Evolutionary conservation across 2,329 filamentous ascomycete species (phyloP), one percentile per base, ranked within the genome.

Genomic region (Hymenoscyphus repandus): DNA sequence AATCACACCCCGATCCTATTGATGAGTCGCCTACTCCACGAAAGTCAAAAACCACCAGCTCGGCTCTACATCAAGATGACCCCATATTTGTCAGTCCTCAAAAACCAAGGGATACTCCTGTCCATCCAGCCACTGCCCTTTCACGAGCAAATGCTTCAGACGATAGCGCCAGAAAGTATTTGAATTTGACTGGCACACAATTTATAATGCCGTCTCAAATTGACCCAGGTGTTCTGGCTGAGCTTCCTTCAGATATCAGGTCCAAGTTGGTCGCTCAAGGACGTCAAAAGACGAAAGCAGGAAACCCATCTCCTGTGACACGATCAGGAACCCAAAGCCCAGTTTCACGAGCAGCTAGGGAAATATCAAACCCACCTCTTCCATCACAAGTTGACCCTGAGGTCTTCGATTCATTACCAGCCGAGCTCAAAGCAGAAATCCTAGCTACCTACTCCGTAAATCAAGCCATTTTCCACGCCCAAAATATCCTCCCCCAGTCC

Each of bases 141-240:
- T 69, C 74, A 2, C 74, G 70, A 57, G 73, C 76, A 1, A 74
- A 71, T 50, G 64, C 58, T 45, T 70, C 75, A 36, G 71, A 67
- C 50, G 52, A 71, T 57, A 72, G 80, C 68, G 72, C 86, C 18
- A 85, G 78, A 55, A 80, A 78, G 6, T 84, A 84, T 1, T 72
- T 96, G 18, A 95, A 96, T 62, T 79, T 89, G 2, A 75, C 82
- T 2, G 90, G 92, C 1, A 96, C 92, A 0, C 93, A 99, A 62
- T 99, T 99, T 62, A 81, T 97, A 42, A 75, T 99, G 59, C 93
- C 93, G 0, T 80, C 80, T 1, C 88, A 96, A 58, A 79, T 88
- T 2, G 93, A 99, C 64, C 83, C 86, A 0, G 74, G 77, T n/a
- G 85, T 96, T 0, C 70, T 97, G 3, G 86, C 86, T 1, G 90